Evolutionary conservation across 2,329 filamentous ascomycete genomes (phyloP).

Genomic region (Talaromyces rugulosus): DNA sequence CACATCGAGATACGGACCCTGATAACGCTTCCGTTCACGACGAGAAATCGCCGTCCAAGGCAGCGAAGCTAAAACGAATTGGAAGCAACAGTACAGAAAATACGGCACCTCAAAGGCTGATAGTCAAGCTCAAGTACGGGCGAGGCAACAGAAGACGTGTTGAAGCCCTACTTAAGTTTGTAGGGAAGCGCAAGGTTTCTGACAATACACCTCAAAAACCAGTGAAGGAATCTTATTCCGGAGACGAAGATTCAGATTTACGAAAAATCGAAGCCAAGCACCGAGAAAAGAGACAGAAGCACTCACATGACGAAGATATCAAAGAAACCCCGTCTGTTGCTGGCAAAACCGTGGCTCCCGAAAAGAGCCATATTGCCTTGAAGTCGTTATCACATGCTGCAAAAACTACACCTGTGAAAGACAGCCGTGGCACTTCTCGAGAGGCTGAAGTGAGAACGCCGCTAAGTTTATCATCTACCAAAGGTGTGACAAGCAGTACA

Average conservation of each 20-base stretch:
- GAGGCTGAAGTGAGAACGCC: constrained; percentile 40
- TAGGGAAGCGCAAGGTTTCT: constrained; percentile 31
- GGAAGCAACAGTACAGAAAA: not conserved
- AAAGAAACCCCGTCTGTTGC: not conserved
- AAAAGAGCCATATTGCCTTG: constrained; percentile 1
- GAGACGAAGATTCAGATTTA: constrained; percentile 6
- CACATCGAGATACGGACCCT: constrained; percentile 5
- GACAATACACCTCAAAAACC: constrained; percentile 4
- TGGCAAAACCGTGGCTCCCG: constrained; percentile 5
- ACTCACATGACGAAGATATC: constrained; percentile 1
- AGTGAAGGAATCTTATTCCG: constrained; percentile 5
- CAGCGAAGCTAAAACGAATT: constrained; percentile 15
- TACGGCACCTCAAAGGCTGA: constrained; percentile 23
- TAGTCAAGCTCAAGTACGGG: constrained; percentile 51
- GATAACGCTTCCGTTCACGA: constrained; percentile 10
- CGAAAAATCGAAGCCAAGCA: not conserved
- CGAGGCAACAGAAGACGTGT: constrained; percentile 47
- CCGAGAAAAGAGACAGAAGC: constrained; percentile 8
- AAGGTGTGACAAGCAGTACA: constrained; percentile 23
- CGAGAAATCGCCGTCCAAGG: constrained; percentile 3
- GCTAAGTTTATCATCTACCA: constrained; percentile 23
- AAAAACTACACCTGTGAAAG: constrained; percentile 41
- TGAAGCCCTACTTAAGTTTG: constrained; percentile 42
- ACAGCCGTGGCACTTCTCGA: constrained; percentile 29
- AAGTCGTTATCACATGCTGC: constrained; percentile 12